Evolutionary conservation across 2,329 filamentous ascomycete genomes (phyloP).

Genomic region (Scortechinia acanthostroma): DNA sequence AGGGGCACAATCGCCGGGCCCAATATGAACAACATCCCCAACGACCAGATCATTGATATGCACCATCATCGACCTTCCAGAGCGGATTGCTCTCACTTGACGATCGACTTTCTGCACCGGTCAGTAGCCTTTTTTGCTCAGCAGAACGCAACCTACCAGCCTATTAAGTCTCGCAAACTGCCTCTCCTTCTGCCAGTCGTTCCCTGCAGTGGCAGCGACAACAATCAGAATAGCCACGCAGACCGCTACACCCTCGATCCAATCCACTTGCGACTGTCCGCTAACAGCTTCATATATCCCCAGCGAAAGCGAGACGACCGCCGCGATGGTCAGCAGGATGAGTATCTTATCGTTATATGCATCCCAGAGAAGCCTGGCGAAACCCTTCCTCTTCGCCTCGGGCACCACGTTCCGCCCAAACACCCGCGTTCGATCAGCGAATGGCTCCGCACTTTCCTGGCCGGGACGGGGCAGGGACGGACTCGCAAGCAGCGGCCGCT

Average conservation of each 20-base stretch:
- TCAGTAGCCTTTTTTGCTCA: constrained; percentile 4
- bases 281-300: constrained; percentile 63
- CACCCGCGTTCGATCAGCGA: constrained; percentile 46
- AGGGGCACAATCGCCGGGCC: constrained; percentile 64
- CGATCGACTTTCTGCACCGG: constrained; percentile 52
- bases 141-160: not conserved
- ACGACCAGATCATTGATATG: constrained; percentile 62
- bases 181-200: constrained; percentile 46
- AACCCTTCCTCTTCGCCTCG: constrained; percentile 52
- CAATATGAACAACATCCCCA: constrained; percentile 63
- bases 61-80: constrained; percentile 55
- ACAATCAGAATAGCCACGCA: constrained; percentile 59
- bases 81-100: constrained; percentile 59
- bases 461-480: not conserved
- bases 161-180: not conserved
- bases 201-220: constrained; percentile 52
- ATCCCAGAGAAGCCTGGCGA: constrained; percentile 56
- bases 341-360: constrained; percentile 71
- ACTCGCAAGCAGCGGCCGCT: not conserved
- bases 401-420: constrained; percentile 56
- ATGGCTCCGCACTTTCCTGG: constrained; percentile 9
- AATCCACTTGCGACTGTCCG: constrained; percentile 42
- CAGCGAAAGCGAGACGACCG: constrained; percentile 60
- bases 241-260: constrained; percentile 64
- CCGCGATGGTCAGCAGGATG: constrained; percentile 62